phyloP scores from a whole-genome alignment of 352 stramenopile species.

The Plasmopara muralis region DNA sequence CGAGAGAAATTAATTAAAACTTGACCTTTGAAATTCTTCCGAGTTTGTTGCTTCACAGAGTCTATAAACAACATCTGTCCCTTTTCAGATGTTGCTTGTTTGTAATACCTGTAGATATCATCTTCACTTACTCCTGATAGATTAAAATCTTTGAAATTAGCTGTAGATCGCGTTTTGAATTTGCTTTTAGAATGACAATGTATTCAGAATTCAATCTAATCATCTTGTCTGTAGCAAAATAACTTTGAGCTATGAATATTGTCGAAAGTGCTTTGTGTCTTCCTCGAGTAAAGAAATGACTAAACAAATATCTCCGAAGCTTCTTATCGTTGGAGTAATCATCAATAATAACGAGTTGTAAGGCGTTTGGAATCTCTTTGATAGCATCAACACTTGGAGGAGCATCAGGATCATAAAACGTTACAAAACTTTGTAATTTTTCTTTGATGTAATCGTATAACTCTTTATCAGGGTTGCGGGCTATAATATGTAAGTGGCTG shows the following conservation, averaged over 20 bases:
- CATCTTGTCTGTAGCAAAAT: background rate
- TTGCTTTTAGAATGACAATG: background rate
- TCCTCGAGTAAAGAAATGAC: background rate
- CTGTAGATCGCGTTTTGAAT: background rate
- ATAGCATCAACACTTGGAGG: too few species aligned
- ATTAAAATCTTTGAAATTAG: conserved; percentile 1
- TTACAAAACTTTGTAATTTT: too few species aligned
- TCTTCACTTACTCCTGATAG: background rate
- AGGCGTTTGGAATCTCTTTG: too few species aligned
- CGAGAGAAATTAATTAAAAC: too few species aligned
- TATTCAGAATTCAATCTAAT: background rate
- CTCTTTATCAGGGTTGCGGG: too few species aligned
- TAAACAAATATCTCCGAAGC: background rate
- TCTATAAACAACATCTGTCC: conserved; percentile 12
- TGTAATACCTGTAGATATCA: conserved; percentile 6
- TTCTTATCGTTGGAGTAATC: background rate
- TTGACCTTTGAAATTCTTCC: conserved; percentile 1
- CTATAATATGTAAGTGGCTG: too few species aligned
- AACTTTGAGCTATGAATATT: background rate
- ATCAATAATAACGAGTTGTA: background rate
- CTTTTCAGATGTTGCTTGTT: conserved; percentile 4
- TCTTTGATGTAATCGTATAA: too few species aligned
- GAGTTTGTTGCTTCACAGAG: conserved; percentile 9
- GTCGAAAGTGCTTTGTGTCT: background rate
- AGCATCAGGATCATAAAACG: too few species aligned